Percentiles rank a stretch among this genome's conserved stretches.
Evolutionary conservation across 108 stramenopile species (phyloP).

Genomic region (Conticribra guillardii): DNA sequence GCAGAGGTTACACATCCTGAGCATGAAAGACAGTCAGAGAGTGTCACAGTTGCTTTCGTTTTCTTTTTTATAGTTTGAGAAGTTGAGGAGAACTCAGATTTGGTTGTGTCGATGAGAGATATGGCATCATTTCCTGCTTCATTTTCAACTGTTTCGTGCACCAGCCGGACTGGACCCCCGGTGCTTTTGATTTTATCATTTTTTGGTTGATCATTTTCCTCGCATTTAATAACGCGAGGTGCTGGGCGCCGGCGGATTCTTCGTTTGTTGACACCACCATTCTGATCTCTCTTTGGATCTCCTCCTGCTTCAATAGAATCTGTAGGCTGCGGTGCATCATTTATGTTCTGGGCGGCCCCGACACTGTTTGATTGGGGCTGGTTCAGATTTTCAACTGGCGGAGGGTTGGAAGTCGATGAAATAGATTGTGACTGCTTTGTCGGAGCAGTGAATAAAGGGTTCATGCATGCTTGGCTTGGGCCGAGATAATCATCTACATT

Average conservation of each 20-base stretch:
- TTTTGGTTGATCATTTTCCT: slow-evolving; percentile 17
- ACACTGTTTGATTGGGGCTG: slow-evolving; percentile 2
- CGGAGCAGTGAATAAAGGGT: slow-evolving; percentile 76
- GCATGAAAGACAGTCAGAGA: slow-evolving; percentile 98
- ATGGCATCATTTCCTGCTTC: slow-evolving; percentile 7
- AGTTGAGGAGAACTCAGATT: not conserved
- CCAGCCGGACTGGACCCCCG: slow-evolving; percentile 9
- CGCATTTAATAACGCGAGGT: slow-evolving; percentile 25
- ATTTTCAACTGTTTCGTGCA: slow-evolving; percentile 5
- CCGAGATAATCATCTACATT: slow-evolving; percentile 90
- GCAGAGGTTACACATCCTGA: slow-evolving; percentile 99
- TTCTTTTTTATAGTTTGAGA: slow-evolving; percentile 40
- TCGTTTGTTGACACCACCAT: not conserved
- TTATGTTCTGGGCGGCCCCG: not conserved
- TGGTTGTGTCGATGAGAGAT: slow-evolving; percentile 3
- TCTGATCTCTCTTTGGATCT: too few relatives aligned
- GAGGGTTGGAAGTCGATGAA: too few relatives aligned
- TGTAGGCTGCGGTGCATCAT: not conserved
- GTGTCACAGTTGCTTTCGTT: slow-evolving; percentile 78
- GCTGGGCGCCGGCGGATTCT: slow-evolving; percentile 13
- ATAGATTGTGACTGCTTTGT: too few relatives aligned
- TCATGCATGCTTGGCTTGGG: slow-evolving; percentile 89
- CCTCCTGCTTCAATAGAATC: too few relatives aligned
- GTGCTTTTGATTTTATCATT: not conserved
- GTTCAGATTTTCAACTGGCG: too few relatives aligned